A percentile compares a stretch with the other conserved stretches of the same genome.
Conservation (phyloP, 2,329 filamentous ascomycete genomes). For the Cadophora sp. region DNA sequence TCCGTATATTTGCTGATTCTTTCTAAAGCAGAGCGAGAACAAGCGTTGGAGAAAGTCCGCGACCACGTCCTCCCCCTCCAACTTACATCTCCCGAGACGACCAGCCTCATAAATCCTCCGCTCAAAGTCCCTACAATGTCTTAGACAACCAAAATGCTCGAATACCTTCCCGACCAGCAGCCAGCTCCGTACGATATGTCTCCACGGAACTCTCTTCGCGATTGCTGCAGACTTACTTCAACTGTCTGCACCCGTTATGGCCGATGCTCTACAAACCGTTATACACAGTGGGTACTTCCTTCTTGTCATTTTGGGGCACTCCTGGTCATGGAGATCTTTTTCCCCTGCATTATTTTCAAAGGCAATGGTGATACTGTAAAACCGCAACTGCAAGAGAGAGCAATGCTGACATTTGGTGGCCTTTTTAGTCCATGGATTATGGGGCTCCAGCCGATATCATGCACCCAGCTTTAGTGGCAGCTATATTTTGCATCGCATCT, state of each 20-base stretch:
- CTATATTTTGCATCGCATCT: constrained; percentile 43
- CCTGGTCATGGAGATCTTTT: neutral
- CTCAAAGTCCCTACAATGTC: neutral
- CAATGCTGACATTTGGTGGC: neutral
- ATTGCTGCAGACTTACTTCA: constrained; percentile 43
- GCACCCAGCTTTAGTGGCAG: constrained; percentile 37
- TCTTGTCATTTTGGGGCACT: neutral
- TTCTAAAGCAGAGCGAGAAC: constrained; percentile 19
- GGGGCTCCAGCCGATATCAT: constrained; percentile 36
- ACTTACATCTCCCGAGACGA: constrained; percentile 11
- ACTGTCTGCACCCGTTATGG: constrained; percentile 44
- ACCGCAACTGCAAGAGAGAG: neutral
- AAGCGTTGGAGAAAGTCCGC: constrained; percentile 17
- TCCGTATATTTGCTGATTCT: neutral
- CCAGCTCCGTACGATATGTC: constrained; percentile 23
- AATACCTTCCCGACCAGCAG: constrained; percentile 5
- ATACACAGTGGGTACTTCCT: constrained; percentile 29
- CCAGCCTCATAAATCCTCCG: neutral
- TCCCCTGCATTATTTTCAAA: neutral
- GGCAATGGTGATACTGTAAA: neutral
- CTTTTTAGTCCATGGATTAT: neutral
- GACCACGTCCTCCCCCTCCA: constrained; percentile 19
- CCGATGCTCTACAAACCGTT: constrained; percentile 44
- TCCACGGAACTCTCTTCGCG: constrained; percentile 37
- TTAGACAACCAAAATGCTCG: neutral